Evolutionary conservation across 2,329 filamentous ascomycete species (phyloP), one percentile per base, ranked within the genome.

Genomic region (Diaporthe nobilis): DNA sequence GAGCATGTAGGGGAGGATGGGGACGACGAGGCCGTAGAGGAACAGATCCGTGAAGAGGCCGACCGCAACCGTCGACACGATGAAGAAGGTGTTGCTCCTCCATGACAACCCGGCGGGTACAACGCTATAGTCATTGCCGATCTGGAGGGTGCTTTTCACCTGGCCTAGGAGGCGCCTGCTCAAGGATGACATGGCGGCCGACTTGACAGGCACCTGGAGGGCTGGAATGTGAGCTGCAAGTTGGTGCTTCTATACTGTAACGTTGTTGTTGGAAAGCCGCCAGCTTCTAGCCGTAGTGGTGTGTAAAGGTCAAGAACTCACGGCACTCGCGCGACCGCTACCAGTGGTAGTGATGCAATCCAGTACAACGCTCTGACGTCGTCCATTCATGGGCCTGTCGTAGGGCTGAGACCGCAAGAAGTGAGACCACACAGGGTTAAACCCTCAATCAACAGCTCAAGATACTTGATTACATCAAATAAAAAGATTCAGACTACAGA

Each of bases 31-130:
- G 1, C 88, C 89, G 79, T 92, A 92, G 1, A 92, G 85, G 80
- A 92, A 92, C 17, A 92, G 82, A 79, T 92, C 90, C 0, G 88
- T 89, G 79, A 91, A 91, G 2, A 90, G 85, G 58, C 87, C 89
- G 28, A 90, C 82, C 4, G 85, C 87, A 17, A 92, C 89, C 3
- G 90, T 92, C 9, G 86, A 82, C 53, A 91, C 81, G 77, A 92
- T 91, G 83, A 93, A 92, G 61, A 87, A 79, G 3, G 88, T 89
- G 71, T 87, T 90, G 15, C 90, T 91, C n/a, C 91, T 87, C 87
- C 88, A 90, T 34, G 73, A 76, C 10, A 83, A 78, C 2, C 75
- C 75, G 17, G 60, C 53, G 8, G 72, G 72, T 13, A 47, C 10
- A 17, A 72, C 49, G 28, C 58, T 70, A 37, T 75, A 75, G 75